Base-by-base conservation (phyloP, 805 yeast genomes). In the Helenozyma baotianmanensis region DNA sequence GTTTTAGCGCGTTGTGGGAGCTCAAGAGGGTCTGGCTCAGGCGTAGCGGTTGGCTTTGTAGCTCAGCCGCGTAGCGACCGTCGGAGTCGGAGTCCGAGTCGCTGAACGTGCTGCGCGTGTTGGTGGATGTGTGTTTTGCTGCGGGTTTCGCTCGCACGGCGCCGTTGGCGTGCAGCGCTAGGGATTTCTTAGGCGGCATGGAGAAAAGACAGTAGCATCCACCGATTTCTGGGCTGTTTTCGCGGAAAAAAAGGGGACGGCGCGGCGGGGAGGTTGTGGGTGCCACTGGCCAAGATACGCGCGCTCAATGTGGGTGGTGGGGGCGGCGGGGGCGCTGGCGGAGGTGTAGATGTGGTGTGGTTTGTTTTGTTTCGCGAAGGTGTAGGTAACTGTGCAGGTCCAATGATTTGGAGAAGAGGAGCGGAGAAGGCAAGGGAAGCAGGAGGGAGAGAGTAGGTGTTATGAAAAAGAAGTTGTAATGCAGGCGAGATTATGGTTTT, bases 1-100 rank as follows among this genome's bases (percentile, higher is more conserved):
- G 46, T 10, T 39, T 44, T 29, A 45, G 43, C 15, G 39, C 27
- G 21, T 45, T 45, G 30, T 41, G 48, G 11, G 43, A 18, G 13
- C 48, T 46, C 14, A 43, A 29, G 21, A 45, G 25, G 13, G 36
- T 23, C 31, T 29, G 45, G 21, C 37, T 38, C 33, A 34, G 41
- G 23, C 43, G 40, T 23, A 35, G 32, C 14, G 32, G 34, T 17
- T n/a, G n/a, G n/a, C n/a, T n/a, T n/a, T n/a, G n/a, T n/a, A n/a
- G n/a, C n/a, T n/a, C n/a, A 16, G 25, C 2, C 15, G 30, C 22
- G 36, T 28, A 10, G n/a, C 36, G 28, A 23, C 28, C 29, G 22
- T 19, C 29, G 1, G 36, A 21, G 14, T 39, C 45, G 13, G 46
- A 31, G 22, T 35, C 40, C 14, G 32, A 36, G 23, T 32, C 35